Percentiles rank a stretch among this genome's conserved stretches.
Evolutionary conservation across 2,329 filamentous ascomycete genomes (phyloP).

Genomic region (Botrytis paeoniae): DNA sequence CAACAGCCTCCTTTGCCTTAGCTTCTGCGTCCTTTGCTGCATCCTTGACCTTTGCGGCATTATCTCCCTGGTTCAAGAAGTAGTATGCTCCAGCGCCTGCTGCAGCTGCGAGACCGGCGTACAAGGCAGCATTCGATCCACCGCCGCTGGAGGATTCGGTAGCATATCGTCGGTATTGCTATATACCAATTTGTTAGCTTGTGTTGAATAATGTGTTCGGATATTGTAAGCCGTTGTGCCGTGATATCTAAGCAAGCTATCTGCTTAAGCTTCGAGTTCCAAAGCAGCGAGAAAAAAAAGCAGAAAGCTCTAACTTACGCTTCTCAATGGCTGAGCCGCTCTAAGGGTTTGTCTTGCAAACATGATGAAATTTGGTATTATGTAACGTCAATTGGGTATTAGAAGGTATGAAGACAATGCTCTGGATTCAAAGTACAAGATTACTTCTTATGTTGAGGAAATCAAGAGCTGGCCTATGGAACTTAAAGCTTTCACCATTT

Average conservation of each 20-base stretch:
- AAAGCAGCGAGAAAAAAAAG: neutral
- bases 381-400: neutral
- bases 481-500: conserved; percentile 9
- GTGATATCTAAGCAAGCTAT: neutral
- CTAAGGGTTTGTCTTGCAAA: conserved; percentile 65
- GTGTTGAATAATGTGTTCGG: conserved; percentile 6
- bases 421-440: neutral
- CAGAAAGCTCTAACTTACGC: conserved; percentile 48
- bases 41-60: conserved; percentile 51
- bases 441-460: neutral
- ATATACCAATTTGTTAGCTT: conserved; percentile 15
- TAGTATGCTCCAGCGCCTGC: conserved; percentile 57
- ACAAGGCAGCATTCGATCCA: conserved; percentile 58
- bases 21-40: conserved; percentile 57
- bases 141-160: conserved; percentile 51
- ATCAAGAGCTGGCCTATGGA: neutral
- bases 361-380: conserved; percentile 45
- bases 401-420: neutral
- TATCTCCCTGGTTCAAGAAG: conserved; percentile 45
- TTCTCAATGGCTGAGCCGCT: conserved; percentile 61
- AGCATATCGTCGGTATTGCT: conserved; percentile 72
- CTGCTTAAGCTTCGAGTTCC: neutral
- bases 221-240: neutral
- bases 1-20: conserved; percentile 47
- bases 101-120: conserved; percentile 56